A percentile compares a stretch with the other conserved stretches of the same genome.
Evolutionary conservation across 768 basidiomycete species (phyloP).

Genomic region (Phallus indusiatus): DNA sequence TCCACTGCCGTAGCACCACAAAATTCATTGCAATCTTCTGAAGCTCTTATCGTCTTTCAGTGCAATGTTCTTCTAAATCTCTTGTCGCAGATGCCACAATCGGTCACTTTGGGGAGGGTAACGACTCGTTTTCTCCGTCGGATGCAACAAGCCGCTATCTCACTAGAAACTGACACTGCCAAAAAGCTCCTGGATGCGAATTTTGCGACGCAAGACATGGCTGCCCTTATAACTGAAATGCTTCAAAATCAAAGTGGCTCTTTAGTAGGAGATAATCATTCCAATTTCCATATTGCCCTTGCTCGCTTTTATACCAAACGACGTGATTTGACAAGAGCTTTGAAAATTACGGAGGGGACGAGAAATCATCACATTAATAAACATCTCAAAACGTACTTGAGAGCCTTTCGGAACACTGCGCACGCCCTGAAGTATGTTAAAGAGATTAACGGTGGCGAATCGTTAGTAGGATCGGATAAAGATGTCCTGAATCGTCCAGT

Average conservation of each 20-base stretch:
- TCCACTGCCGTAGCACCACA: background rate
- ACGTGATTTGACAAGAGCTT: background rate
- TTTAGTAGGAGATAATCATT: background rate
- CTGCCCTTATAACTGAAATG: background rate
- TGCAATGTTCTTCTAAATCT: constrained; percentile 6
- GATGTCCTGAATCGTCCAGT: background rate
- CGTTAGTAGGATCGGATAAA: background rate
- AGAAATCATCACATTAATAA: background rate
- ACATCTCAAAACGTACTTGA: background rate
- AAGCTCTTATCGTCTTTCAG: background rate
- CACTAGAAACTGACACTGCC: background rate
- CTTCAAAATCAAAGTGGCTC: background rate
- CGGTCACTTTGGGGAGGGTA: background rate
- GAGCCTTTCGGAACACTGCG: background rate
- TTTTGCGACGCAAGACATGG: background rate
- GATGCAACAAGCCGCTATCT: background rate
- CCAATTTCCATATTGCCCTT: background rate
- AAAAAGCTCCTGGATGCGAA: background rate
- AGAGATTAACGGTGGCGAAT: background rate
- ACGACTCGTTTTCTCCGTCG: background rate
- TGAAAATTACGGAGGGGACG: background rate
- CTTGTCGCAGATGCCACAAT: background rate
- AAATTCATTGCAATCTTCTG: background rate
- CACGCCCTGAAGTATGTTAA: background rate
- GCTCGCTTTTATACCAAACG: constrained; percentile 1